phyloP scores from a whole-genome alignment of 148 eudicot genomes.

The Rheum nobile region DNA sequence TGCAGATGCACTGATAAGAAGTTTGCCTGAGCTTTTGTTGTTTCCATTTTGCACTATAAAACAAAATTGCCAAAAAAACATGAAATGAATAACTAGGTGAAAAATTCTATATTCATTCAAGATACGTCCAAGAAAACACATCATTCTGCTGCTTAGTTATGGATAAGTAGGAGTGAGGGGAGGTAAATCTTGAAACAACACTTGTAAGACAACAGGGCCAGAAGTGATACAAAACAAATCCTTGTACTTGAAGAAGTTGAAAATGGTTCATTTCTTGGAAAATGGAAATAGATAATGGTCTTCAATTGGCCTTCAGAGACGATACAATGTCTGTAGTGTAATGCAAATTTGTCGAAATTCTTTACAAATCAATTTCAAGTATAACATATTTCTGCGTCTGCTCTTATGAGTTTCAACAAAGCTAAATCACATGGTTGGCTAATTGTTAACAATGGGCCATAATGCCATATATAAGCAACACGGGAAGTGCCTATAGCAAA shows the following conservation, averaged over 20 bases:
- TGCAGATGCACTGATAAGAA: conserved; percentile 85
- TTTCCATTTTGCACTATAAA: conserved; percentile 33
- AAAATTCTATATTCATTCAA: background rate
- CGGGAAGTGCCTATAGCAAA: too few species aligned
- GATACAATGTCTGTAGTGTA: too few species aligned
- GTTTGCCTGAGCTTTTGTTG: conserved; percentile 68
- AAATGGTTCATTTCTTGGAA: too few species aligned
- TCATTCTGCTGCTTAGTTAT: background rate
- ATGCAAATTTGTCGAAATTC: too few species aligned
- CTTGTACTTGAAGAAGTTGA: conserved; percentile 42
- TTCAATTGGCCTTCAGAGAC: too few species aligned
- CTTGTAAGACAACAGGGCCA: background rate
- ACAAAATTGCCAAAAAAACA: background rate
- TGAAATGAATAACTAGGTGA: conserved; percentile 1
- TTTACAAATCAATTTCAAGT: too few species aligned
- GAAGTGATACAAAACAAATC: conserved; percentile 12
- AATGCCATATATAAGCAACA: too few species aligned
- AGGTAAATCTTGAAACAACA: background rate
- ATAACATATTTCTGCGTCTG: too few species aligned
- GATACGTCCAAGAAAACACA: background rate
- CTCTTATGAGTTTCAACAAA: too few species aligned
- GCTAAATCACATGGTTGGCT: too few species aligned
- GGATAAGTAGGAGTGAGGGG: background rate
- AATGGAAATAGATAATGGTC: too few species aligned
- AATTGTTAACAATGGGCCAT: too few species aligned